Evolutionary conservation across 2,329 filamentous ascomycete species (phyloP), one percentile per base, ranked within the genome.

Genomic region (Chalaropsis thielavioides): DNA sequence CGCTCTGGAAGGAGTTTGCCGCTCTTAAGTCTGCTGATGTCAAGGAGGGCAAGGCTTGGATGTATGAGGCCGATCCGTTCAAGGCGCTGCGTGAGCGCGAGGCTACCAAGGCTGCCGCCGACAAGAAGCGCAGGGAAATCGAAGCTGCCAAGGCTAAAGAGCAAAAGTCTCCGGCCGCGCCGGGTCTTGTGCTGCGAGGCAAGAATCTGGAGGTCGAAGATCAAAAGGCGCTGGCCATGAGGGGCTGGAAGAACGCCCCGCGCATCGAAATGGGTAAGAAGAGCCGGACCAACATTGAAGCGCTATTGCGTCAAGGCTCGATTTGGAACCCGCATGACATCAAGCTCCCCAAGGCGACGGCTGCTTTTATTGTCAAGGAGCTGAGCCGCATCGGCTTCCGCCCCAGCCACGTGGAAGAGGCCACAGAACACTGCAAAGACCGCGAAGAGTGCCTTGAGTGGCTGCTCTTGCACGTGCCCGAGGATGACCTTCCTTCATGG

Each of bases 21-120:
- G 82, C 84, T 3, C 77, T 97, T 68, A 97, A 96, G 75, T 84
- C 83, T 68, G 82, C 85, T 69, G 92, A 96, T 70, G 78, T 90
- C 61, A 88, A 86, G 71, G 86, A 89, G 51, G 91, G 82, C n/a
- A 78, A 76, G 62, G 87, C 78, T 0, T 96, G 92, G 88, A 86
- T 95, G 83, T 99, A 97, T 74, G 92, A 95, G 70, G 90, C 91
- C 11, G 94, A 99, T 71, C 94, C 94, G 0, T 99, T 99, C 76
- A 82, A 86, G 67, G 86, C 90, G 0, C 80, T 88, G 68, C 82
- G 86, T 69, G 89, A 95, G 74, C 81, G 89, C 63, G 88, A 95
- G 70, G 88, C 91, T 70, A 86, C 88, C 8, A 89, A 88, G 68
- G 84, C 82, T 1, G 79, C 84, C 2, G 83, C 86, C 58, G 88